Base-by-base conservation (phyloP, 2,329 filamentous ascomycete genomes). In the Colletotrichum somersetense region DNA sequence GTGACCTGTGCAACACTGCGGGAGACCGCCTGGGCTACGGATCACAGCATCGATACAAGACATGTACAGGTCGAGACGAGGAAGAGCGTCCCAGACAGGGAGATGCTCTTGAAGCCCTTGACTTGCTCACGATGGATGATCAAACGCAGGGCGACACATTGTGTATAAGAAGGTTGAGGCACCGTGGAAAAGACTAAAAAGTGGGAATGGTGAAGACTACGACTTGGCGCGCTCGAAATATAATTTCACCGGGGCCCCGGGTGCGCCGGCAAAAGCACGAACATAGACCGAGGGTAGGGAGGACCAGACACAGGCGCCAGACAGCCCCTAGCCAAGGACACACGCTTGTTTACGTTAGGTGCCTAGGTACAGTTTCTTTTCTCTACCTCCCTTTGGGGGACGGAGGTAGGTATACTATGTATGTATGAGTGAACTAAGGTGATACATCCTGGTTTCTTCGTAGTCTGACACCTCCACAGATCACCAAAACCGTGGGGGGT, bases 211-310 rank as follows among this genome's bases (percentile, higher is more conserved):
- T 10, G 53, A 56, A 56, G 30, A 30, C 26, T 26, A 26, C 26
- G 26, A 3, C 52, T 10, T 33, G 10, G 8, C 30, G 33, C 18
- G 12, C 52, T n/a, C 30, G 2, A 8, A 23, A 52, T 26, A 5
- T n/a, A 16, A 52, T 16, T 26, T 26, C 23, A 26, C 11, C 38
- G 0, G 12, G 12, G 38, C 40, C 16, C 5, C 14, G 40, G 6
- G 6, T 6, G 40, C 6, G 14, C 14, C 4, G 14, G 5, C 40
- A 42, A 42, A 18, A 16, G 14, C 14, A 16, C 40, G 14, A 42
- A 1, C 0, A 6, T 16, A 16, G 40, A 6, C 40, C 14, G 6
- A 16, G 0, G 2, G 14, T 3, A 6, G 18, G 11, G 1, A 46
- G 20, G 20, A 46, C 44, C 8, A 46, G 8, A 46, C 18, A 30